Evolutionary conservation across 257 asterid genomes (phyloP).

Genomic region (Agastache rugosa): DNA sequence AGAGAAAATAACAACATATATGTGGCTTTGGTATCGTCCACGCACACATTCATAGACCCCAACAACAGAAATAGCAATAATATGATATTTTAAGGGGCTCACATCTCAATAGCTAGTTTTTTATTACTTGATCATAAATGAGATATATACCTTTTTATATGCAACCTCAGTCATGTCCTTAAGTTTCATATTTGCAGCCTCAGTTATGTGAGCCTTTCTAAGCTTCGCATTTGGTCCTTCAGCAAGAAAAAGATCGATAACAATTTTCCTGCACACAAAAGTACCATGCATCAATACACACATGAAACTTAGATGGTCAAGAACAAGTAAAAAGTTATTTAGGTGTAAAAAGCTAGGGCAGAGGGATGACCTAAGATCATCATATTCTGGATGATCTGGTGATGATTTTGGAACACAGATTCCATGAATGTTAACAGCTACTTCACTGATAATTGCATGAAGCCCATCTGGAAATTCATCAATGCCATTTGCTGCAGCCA

Average conservation of each 20-base stretch:
- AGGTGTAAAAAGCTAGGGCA: background rate
- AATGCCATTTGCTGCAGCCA: constrained; percentile 59
- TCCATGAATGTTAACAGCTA: constrained; percentile 81
- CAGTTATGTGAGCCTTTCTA: constrained; percentile 67
- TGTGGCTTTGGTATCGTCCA: background rate
- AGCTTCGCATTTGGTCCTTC: constrained; percentile 85
- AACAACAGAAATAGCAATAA: background rate
- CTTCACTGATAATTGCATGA: constrained; percentile 60
- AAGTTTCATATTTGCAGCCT: constrained; percentile 64
- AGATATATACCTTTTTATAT: constrained; percentile 65
- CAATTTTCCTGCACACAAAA: constrained; percentile 62
- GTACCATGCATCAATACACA: constrained; percentile 19
- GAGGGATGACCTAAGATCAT: constrained; percentile 63
- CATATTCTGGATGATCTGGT: constrained; percentile 69
- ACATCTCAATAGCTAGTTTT: background rate
- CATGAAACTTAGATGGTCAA: constrained; percentile 14
- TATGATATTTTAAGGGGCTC: background rate
- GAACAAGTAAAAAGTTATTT: background rate
- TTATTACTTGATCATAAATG: background rate
- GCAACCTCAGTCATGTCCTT: constrained; percentile 46
- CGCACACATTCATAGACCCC: constrained; percentile 7
- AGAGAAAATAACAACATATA: background rate
- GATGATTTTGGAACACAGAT: constrained; percentile 81
- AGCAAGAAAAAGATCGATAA: constrained; percentile 68
- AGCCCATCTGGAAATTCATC: constrained; percentile 66